A percentile compares a stretch with the other conserved stretches of the same genome.
Evolutionary conservation across 768 basidiomycete species (phyloP).

Genomic region (Harrya chromipes): DNA sequence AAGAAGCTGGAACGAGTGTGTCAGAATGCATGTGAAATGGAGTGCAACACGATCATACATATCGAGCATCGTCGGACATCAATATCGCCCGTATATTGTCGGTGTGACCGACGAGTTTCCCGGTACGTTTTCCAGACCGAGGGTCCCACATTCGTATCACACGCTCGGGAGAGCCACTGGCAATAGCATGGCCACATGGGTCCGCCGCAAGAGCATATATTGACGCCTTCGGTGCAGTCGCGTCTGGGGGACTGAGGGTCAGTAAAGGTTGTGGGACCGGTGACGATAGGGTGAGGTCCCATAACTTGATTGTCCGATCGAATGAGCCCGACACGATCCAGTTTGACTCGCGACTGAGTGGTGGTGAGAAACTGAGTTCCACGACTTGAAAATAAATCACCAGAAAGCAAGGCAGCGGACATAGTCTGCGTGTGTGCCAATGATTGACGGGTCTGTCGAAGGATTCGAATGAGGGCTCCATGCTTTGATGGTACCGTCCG

Average conservation of each 20-base stretch:
- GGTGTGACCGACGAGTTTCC: constrained; percentile 92
- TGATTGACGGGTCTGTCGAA: constrained; percentile 56
- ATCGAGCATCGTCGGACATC: constrained; percentile 86
- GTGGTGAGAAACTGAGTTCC: constrained; percentile 10
- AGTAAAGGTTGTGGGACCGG: constrained; percentile 50
- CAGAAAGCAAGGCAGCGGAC: constrained; percentile 76
- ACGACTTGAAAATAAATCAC: constrained; percentile 34
- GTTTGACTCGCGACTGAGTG: constrained; percentile 63
- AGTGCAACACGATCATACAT: constrained; percentile 50
- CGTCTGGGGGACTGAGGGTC: constrained; percentile 66
- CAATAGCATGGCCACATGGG: constrained; percentile 75
- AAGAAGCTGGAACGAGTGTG: constrained; percentile 48
- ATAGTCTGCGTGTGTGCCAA: constrained; percentile 83
- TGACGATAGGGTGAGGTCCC: constrained; percentile 67
- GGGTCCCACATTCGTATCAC: constrained; percentile 95
- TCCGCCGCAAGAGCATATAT: constrained; percentile 81
- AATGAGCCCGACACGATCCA: constrained; percentile 95
- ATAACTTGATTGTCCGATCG: constrained; percentile 90
- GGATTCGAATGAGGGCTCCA: constrained; percentile 81
- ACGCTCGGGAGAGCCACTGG: constrained; percentile 88
- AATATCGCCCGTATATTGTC: constrained; percentile 93
- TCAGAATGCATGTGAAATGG: constrained; percentile 6
- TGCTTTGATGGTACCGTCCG: constrained; percentile 90
- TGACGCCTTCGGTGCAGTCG: constrained; percentile 62
- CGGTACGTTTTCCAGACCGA: constrained; percentile 71